Conservation (phyloP, 2,329 filamentous ascomycete species). For the Xylariaceae sp. region DNA sequence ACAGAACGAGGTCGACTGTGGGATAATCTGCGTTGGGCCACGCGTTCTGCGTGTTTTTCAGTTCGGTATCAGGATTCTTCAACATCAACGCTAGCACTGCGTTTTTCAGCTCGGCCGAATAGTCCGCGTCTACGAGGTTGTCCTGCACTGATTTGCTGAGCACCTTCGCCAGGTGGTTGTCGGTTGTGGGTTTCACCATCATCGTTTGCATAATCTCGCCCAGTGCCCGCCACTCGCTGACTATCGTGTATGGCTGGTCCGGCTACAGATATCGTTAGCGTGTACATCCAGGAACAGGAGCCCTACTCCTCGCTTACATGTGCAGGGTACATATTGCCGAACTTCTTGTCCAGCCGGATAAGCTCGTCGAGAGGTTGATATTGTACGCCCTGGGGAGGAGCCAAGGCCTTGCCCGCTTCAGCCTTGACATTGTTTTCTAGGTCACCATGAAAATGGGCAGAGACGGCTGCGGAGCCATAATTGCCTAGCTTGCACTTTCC, state of each 20-base stretch:
- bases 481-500: constrained; percentile 58
- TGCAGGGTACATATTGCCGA: constrained; percentile 29
- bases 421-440: constrained; percentile 7
- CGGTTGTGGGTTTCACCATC: constrained; percentile 32
- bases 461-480: constrained; percentile 45
- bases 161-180: constrained; percentile 19
- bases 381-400: constrained; percentile 19
- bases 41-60: neutral
- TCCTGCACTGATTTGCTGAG: constrained; percentile 3
- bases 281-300: neutral
- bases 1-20: constrained; percentile 22
- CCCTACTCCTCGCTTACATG: constrained; percentile 23
- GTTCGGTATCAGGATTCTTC: constrained; percentile 26
- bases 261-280: constrained; percentile 23
- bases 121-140: constrained; percentile 22
- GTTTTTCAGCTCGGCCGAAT: constrained; percentile 29
- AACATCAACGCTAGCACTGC: constrained; percentile 32
- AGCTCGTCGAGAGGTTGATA: constrained; percentile 23
- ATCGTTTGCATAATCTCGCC: constrained; percentile 37
- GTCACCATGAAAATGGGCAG: constrained; percentile 37
- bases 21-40: constrained; percentile 8
- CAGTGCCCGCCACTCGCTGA: constrained; percentile 36
- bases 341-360: constrained; percentile 14
- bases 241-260: constrained; percentile 36
- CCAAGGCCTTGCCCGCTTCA: constrained; percentile 28